A percentile compares a stretch with the other conserved stretches of the same genome.
Conservation (phyloP, 352 stramenopile genomes). For the Phytophthora crassamura region DNA sequence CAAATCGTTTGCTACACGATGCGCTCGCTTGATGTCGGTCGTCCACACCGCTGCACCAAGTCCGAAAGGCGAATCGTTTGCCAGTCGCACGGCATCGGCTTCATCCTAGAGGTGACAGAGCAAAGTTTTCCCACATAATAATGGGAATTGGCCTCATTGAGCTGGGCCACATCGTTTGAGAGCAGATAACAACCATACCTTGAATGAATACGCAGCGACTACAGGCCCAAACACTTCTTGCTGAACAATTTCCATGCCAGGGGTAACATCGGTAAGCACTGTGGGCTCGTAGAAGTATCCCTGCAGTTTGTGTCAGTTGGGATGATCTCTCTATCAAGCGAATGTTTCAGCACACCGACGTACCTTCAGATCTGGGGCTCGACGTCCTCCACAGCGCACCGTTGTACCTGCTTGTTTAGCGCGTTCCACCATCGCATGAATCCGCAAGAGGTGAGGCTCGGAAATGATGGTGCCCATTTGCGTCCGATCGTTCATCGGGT, state of each 20-base stretch:
- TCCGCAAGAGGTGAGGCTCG: slow-evolving; percentile 59
- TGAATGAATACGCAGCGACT: slow-evolving; percentile 57
- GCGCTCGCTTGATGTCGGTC: slow-evolving; percentile 74
- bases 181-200: slow-evolving; percentile 8
- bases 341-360: neutral
- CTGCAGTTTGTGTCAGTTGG: slow-evolving; percentile 17
- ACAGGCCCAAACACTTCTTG: slow-evolving; percentile 92
- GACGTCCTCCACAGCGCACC: slow-evolving; percentile 73
- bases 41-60: slow-evolving; percentile 90
- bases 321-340: neutral
- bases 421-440: slow-evolving; percentile 78
- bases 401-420: slow-evolving; percentile 84
- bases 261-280: slow-evolving; percentile 80
- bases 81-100: slow-evolving; percentile 72
- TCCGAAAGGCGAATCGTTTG: slow-evolving; percentile 86
- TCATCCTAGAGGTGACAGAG: slow-evolving; percentile 50
- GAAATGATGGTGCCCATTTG: slow-evolving; percentile 80
- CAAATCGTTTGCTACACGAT: slow-evolving; percentile 82
- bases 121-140: slow-evolving; percentile 15
- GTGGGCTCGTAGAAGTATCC: slow-evolving; percentile 94
- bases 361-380: slow-evolving; percentile 45
- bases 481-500: slow-evolving; percentile 53
- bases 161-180: neutral
- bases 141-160: slow-evolving; percentile 19
- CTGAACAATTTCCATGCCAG: slow-evolving; percentile 80